Evolutionary conservation across 2,329 filamentous ascomycete genomes (phyloP).

Genomic region (Thyridium curvatum): DNA sequence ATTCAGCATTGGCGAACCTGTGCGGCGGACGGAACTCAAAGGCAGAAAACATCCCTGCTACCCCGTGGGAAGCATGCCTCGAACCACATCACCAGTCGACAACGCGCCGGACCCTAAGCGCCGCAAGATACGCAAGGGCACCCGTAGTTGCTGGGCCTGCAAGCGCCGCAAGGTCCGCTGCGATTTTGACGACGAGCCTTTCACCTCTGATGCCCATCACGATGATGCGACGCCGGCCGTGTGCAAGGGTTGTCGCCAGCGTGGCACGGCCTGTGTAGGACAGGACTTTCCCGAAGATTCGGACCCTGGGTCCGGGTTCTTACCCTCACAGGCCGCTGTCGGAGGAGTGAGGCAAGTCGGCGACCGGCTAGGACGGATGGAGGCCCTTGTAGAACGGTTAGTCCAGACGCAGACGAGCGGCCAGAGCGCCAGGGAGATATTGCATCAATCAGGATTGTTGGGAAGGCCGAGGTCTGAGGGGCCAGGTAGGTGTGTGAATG

Average conservation of each 20-base stretch:
- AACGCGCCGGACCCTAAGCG: conserved; percentile 4
- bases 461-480: no score
- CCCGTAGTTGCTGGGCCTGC: conserved; percentile 52
- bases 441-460: no score
- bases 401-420: conserved; percentile 4
- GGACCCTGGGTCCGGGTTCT: conserved; percentile 5
- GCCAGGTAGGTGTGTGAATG: background rate
- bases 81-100: no score
- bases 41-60: no score
- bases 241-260: conserved; percentile 39
- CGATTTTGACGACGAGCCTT: conserved; percentile 24
- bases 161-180: conserved; percentile 48
- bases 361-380: conserved; percentile 7
- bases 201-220: conserved; percentile 9
- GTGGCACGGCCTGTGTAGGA: conserved; percentile 35
- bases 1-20: no score
- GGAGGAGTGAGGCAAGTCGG: conserved; percentile 5
- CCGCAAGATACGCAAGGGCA: conserved; percentile 20
- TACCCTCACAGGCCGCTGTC: background rate
- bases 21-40: no score
- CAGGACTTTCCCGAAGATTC: conserved; percentile 36
- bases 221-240: conserved; percentile 14
- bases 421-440: no score
- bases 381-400: conserved; percentile 5
- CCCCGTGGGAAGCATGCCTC: no score